A percentile compares a stretch with the other conserved stretches of the same genome.
phyloP scores from a whole-genome alignment of 768 basidiomycete genomes.

The Termitomyces sp. region DNA sequence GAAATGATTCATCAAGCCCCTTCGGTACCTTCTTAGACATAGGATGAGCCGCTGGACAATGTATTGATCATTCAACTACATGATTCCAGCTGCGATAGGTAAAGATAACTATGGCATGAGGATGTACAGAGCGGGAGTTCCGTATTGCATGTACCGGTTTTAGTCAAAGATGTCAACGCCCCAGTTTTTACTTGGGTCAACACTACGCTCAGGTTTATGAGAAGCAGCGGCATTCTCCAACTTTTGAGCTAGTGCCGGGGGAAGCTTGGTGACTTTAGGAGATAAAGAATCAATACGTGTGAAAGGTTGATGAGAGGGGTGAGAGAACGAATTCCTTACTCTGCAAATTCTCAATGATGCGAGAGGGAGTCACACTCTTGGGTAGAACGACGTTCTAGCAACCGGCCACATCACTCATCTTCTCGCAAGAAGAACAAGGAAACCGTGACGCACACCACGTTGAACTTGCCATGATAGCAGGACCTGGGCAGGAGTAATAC shows the following conservation, averaged over 20 bases:
- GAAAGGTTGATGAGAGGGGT: neutral
- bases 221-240: conserved; percentile 46
- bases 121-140: neutral
- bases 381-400: conserved; percentile 63
- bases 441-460: conserved; percentile 50
- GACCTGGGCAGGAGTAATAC: conserved; percentile 71
- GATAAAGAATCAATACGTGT: conserved; percentile 22
- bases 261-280: conserved; percentile 28
- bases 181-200: conserved; percentile 59
- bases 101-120: neutral
- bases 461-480: conserved; percentile 75
- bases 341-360: conserved; percentile 67
- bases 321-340: conserved; percentile 36
- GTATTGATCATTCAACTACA: no score
- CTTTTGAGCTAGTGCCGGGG: conserved; percentile 34
- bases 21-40: neutral
- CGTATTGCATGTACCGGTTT: neutral
- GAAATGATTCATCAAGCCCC: neutral
- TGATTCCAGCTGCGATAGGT: neutral
- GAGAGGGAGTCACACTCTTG: conserved; percentile 68
- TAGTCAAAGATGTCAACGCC: conserved; percentile 61
- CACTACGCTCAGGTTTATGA: conserved; percentile 48
- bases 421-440: neutral
- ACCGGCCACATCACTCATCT: neutral
- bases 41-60: neutral